Conservation (phyloP, 768 basidiomycete species). For the Lentinula guzmanii region DNA sequence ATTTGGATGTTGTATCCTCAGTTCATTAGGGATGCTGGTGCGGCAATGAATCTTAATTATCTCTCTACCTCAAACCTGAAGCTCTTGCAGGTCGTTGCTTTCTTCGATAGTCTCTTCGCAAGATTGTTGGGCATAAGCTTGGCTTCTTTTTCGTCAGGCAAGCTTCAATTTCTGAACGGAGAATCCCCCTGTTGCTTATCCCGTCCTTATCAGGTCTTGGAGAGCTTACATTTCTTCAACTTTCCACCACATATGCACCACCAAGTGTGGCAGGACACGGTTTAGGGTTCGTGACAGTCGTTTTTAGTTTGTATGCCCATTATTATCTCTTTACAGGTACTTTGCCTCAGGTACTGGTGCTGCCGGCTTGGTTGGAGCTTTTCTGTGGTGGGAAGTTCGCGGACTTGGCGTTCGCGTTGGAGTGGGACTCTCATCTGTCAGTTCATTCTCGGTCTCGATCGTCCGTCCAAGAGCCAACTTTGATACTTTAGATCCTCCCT, state of each 20-base stretch:
- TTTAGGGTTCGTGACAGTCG: conserved; percentile 53
- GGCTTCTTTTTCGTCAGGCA: conserved; percentile 86
- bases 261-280: conserved; percentile 68
- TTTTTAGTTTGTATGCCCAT: background rate
- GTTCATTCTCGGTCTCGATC: conserved; percentile 16
- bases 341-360: conserved; percentile 94
- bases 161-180: background rate
- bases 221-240: conserved; percentile 89
- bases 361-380: conserved; percentile 88
- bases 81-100: conserved; percentile 65
- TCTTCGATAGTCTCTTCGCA: conserved; percentile 57
- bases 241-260: conserved; percentile 77
- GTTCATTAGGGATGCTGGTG: conserved; percentile 84
- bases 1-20: conserved; percentile 66
- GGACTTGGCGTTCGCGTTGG: conserved; percentile 78
- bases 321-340: conserved; percentile 42
- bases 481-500: conserved; percentile 61
- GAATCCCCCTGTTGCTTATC: background rate
- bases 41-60: conserved; percentile 20
- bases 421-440: conserved; percentile 76
- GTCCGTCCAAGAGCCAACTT: background rate
- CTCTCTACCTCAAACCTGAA: background rate
- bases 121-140: conserved; percentile 76
- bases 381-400: conserved; percentile 92
- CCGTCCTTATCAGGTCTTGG: conserved; percentile 61